These are phyloP conservation scores for Lenwebbia sp. DNA, from an alignment of 345 rosid species.

Conservation along the genomic window DNA sequence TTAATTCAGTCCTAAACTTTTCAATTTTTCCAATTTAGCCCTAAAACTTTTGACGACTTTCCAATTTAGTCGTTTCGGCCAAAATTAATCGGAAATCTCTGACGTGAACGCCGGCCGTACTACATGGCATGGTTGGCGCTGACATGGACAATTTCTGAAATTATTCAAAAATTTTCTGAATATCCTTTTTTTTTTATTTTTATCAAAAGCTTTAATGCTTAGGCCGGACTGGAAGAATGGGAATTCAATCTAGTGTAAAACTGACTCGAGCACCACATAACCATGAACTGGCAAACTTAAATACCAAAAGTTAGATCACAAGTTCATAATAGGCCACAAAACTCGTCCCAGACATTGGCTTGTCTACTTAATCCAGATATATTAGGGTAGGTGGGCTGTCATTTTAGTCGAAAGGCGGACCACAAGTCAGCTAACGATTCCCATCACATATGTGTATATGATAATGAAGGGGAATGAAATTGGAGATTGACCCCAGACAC, in stretches of 20 bases:
- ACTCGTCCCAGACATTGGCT: not conserved
- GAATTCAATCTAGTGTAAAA: not conserved
- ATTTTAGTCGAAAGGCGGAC: not conserved
- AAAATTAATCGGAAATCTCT: no score
- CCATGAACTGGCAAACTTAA: not conserved
- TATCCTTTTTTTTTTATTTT: no score
- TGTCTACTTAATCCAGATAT: not conserved
- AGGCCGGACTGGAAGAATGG: not conserved
- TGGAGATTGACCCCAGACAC: not conserved
- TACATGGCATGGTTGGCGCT: no score
- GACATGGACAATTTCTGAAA: not conserved
- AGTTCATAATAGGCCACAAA: not conserved
- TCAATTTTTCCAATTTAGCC: not conserved
- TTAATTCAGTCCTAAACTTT: no score
- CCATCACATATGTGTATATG: not conserved
- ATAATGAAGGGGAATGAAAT: not conserved
- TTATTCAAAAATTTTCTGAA: not conserved
- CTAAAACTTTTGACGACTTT: not conserved
- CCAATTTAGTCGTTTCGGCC: not conserved
- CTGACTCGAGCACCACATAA: not conserved
- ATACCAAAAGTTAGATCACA: not conserved
- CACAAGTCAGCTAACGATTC: not conserved
- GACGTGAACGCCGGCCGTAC: rapidly evolving
- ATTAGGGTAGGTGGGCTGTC: not conserved
- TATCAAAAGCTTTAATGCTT: no score